Percentiles rank a stretch among this genome's conserved stretches.
These are phyloP conservation scores for Monascus purpureus DNA, from an alignment of 495 filamentous ascomycete species.

Conservation along the genomic window DNA sequence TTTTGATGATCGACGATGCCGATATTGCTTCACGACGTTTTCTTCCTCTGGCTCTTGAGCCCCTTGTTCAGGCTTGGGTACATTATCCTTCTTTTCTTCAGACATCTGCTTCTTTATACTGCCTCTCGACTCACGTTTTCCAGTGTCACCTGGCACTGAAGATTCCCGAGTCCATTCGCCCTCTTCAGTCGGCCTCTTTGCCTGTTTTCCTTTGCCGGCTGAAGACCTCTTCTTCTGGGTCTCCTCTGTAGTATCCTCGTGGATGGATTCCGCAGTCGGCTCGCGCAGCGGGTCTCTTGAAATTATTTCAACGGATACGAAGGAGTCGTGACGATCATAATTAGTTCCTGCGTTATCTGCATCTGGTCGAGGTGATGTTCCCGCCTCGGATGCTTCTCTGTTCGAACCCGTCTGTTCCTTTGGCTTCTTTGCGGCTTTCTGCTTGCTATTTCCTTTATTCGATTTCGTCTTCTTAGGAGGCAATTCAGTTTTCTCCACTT, in stretches of 20 bases:
- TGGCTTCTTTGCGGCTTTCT: conserved; percentile 15
- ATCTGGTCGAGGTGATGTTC: conserved; percentile 16
- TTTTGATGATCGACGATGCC: conserved; percentile 13
- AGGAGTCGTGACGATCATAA: conserved; percentile 21
- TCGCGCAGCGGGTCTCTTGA: conserved; percentile 22
- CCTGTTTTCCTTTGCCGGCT: conserved; percentile 38
- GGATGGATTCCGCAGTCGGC: conserved; percentile 16
- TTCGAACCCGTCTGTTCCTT: conserved; percentile 18
- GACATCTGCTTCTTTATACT: conserved; percentile 6
- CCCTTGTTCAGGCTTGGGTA: conserved; percentile 2
- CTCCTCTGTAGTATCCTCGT: conserved; percentile 17
- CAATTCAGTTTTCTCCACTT: conserved; percentile 30
- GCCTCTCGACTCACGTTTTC: not conserved
- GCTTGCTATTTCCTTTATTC: conserved; percentile 12
- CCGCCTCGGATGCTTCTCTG: conserved; percentile 10
- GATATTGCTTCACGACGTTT: conserved; percentile 7
- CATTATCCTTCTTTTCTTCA: conserved; percentile 15
- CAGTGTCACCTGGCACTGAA: not conserved
- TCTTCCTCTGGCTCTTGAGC: conserved; percentile 8
- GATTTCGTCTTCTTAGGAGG: conserved; percentile 10
- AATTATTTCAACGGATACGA: conserved; percentile 22
- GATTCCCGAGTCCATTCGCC: not conserved
- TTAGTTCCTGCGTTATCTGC: conserved; percentile 24
- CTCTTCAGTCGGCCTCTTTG: conserved; percentile 15
- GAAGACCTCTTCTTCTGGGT: conserved; percentile 25